A percentile compares a stretch with the other conserved stretches of the same genome.
Evolutionary conservation across 2,329 filamentous ascomycete genomes (phyloP).

Genomic region (Trichoderma polysporum): DNA sequence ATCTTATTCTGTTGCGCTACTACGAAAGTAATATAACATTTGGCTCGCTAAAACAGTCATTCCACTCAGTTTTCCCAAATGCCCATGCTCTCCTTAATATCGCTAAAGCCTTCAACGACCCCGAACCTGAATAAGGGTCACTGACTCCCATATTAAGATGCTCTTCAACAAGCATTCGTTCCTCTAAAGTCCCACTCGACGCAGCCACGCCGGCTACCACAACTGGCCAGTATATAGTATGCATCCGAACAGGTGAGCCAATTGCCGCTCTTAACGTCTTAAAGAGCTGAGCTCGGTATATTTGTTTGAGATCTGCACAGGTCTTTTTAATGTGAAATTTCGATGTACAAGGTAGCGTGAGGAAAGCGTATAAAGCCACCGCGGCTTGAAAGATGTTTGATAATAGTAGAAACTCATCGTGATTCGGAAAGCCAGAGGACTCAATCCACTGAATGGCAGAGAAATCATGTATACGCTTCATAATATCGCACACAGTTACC

Average conservation of each 20-base stretch:
- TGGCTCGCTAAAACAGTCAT: slow-evolving; percentile 1
- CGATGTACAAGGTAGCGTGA: neutral
- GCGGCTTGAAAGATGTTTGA: slow-evolving; percentile 14
- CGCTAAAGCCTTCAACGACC: slow-evolving; percentile 6
- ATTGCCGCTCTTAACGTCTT: neutral
- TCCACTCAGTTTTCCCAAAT: neutral
- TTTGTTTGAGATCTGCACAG: neutral
- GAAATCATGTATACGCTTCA: slow-evolving; percentile 14
- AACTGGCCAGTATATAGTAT: slow-evolving; percentile 9
- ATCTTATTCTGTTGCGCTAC: neutral
- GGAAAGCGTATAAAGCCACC: neutral
- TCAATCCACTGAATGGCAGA: slow-evolving; percentile 12
- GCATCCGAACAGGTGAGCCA: neutral
- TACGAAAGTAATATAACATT: slow-evolving; percentile 19
- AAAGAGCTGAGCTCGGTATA: slow-evolving; percentile 3
- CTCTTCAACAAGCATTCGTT: neutral
- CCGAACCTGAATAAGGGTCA: neutral
- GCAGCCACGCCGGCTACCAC: slow-evolving; percentile 8
- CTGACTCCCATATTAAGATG: neutral
- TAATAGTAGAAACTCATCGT: neutral
- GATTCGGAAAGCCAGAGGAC: neutral
- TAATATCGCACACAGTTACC: neutral
- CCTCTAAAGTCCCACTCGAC: neutral
- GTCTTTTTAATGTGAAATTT: neutral
- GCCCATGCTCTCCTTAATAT: slow-evolving; percentile 2